phyloP scores from a whole-genome alignment of 2,329 filamentous ascomycete genomes.

The Fusarium sp. region DNA sequence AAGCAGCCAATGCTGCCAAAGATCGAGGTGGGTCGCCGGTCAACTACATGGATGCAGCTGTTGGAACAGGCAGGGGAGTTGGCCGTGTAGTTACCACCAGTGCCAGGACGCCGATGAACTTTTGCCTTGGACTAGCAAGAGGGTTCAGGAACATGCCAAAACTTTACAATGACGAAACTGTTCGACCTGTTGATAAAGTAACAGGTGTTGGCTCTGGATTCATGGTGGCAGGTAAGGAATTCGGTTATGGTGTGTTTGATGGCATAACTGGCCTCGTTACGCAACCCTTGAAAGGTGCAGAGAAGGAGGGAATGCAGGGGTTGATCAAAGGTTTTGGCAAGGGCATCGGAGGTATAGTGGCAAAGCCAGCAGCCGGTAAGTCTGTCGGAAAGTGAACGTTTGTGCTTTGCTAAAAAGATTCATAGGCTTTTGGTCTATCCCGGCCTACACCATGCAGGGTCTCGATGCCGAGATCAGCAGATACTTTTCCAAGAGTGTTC shows the following conservation, averaged over 20 bases:
- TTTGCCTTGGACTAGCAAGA: slow-evolving; percentile 83
- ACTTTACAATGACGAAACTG: slow-evolving; percentile 85
- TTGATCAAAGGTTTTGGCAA: slow-evolving; percentile 84
- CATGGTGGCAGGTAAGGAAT: slow-evolving; percentile 80
- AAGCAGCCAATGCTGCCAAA: slow-evolving; percentile 20
- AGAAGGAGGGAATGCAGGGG: slow-evolving; percentile 65
- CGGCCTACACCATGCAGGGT: slow-evolving; percentile 86
- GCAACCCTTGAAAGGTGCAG: slow-evolving; percentile 74
- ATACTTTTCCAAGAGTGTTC: slow-evolving; percentile 74
- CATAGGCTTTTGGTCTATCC: slow-evolving; percentile 72
- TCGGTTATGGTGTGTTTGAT: slow-evolving; percentile 82
- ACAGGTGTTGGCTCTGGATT: slow-evolving; percentile 81
- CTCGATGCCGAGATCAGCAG: slow-evolving; percentile 82
- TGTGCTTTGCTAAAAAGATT: not conserved
- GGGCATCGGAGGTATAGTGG: slow-evolving; percentile 81
- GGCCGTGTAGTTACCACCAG: slow-evolving; percentile 79
- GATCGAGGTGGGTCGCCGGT: slow-evolving; percentile 38
- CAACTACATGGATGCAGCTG: slow-evolving; percentile 63
- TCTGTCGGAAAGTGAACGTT: slow-evolving; percentile 6
- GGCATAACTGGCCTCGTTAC: slow-evolving; percentile 84
- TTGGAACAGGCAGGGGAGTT: slow-evolving; percentile 75
- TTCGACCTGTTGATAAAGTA: slow-evolving; percentile 82
- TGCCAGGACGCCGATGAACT: slow-evolving; percentile 84
- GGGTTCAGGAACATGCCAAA: slow-evolving; percentile 90
- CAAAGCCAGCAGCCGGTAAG: slow-evolving; percentile 84